These are phyloP conservation scores for Lichtheimia corymbifera DNA, from an alignment of 371 early-diverging fungal genomes.

Conservation along the genomic window DNA sequence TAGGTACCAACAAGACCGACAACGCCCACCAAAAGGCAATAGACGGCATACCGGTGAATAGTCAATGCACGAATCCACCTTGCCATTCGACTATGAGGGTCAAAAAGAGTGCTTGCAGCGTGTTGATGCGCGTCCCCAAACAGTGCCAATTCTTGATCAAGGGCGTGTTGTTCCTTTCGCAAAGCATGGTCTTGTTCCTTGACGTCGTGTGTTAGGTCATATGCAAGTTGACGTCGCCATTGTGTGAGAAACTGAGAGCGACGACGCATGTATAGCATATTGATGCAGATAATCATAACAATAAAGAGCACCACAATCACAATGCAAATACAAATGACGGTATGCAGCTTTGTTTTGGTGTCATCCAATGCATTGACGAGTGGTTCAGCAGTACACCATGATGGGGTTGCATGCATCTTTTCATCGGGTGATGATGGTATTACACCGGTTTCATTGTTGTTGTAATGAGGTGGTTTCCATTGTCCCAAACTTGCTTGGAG, in stretches of 20 bases:
- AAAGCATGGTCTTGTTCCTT: background rate
- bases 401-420: too few species aligned
- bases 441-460: too few species aligned
- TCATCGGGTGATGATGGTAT: too few species aligned
- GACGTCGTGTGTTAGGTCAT: background rate
- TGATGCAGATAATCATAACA: background rate
- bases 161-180: background rate
- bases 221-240: background rate
- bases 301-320: background rate
- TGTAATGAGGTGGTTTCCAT: conserved; percentile 7
- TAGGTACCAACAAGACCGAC: conserved; percentile 19
- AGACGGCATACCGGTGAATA: conserved; percentile 23
- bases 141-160: background rate
- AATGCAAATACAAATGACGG: background rate
- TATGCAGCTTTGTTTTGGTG: too few species aligned
- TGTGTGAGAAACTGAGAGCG: background rate
- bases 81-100: background rate
- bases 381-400: too few species aligned
- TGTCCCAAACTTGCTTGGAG: conserved; percentile 17
- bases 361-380: too few species aligned
- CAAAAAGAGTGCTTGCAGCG: background rate
- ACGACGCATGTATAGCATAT: background rate
- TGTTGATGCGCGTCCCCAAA: conserved; percentile 1
- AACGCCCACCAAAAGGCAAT: conserved; percentile 31
- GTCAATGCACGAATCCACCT: conserved; percentile 25